Percentiles rank a stretch among this genome's conserved stretches.
Evolutionary conservation across 176 grass and related monocot genomes (phyloP).

Genomic region (Tillandsia leiboldiana): DNA sequence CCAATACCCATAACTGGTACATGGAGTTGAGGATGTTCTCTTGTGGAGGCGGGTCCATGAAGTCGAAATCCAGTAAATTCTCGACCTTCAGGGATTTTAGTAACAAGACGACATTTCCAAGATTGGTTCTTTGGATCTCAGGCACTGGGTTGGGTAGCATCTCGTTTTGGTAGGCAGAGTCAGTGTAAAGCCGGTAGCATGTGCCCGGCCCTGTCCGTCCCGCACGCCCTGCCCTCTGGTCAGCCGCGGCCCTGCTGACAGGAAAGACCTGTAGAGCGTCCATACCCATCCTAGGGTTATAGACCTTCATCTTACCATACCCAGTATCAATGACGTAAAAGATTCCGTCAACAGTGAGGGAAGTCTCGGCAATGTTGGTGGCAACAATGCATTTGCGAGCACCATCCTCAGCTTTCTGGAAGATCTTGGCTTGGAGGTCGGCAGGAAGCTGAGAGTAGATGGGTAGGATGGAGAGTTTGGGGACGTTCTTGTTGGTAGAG

Average conservation of each 20-base stretch:
- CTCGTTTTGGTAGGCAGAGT: conserved; percentile 95
- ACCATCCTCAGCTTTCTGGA: conserved; percentile 93
- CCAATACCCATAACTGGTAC: conserved; percentile 98
- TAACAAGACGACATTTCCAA: conserved; percentile 91
- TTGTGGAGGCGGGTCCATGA: conserved; percentile 96
- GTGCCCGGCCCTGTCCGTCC: conserved; percentile 91
- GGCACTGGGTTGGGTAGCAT: conserved; percentile 92
- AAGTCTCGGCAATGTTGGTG: conserved; percentile 97
- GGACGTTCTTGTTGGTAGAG: conserved; percentile 69
- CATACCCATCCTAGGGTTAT: conserved; percentile 96
- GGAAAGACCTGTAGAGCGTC: conserved; percentile 92
- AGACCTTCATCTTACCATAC: conserved; percentile 99
- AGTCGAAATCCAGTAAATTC: conserved; percentile 93
- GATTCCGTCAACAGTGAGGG: conserved; percentile 96
- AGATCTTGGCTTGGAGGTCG: conserved; percentile 95
- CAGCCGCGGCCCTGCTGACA: conserved; percentile 75
- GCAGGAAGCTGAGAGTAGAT: conserved; percentile 95
- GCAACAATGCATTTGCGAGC: conserved; percentile 97
- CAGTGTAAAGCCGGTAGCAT: conserved; percentile 88
- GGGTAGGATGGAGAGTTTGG: conserved; percentile 79
- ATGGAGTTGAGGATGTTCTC: conserved; percentile 99
- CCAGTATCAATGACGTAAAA: conserved; percentile 95
- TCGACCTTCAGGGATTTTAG: conserved; percentile 90
- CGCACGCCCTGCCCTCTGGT: conserved; percentile 86
- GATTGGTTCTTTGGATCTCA: conserved; percentile 93